phyloP scores from a whole-genome alignment of 352 stramenopile genomes.

The Phytophthora citrophthora region DNA sequence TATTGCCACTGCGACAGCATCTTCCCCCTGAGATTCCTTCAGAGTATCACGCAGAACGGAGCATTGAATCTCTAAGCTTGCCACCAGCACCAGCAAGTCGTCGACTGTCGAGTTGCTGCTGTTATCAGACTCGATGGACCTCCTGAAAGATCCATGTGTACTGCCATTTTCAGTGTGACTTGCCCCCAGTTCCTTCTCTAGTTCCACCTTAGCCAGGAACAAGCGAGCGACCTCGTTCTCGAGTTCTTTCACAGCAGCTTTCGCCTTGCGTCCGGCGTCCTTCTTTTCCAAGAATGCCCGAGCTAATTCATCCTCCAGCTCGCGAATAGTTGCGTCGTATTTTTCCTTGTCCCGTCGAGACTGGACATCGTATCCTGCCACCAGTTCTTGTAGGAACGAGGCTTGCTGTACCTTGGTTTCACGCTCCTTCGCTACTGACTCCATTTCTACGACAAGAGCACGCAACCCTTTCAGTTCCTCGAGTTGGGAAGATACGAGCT shows the following conservation, averaged over 20 bases:
- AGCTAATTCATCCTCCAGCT: conserved; percentile 61
- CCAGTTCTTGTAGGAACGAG: conserved; percentile 33
- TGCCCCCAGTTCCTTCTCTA: conserved; percentile 43
- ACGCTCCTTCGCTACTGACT: conserved; percentile 36
- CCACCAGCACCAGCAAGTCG: conserved; percentile 65
- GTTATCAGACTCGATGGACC: conserved; percentile 16
- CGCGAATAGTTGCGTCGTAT: conserved; percentile 42
- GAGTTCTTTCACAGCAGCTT: conserved; percentile 59
- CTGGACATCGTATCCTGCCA: conserved; percentile 34
- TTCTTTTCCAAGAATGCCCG: conserved; percentile 62
- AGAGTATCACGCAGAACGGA: conserved; percentile 59
- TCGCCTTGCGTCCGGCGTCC: conserved; percentile 54
- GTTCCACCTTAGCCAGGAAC: conserved; percentile 61
- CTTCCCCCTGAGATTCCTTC: conserved; percentile 40
- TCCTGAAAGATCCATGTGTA: conserved; percentile 18
- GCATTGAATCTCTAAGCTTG: conserved; percentile 79
- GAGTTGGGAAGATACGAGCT: conserved; percentile 35
- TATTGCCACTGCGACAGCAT: conserved; percentile 43
- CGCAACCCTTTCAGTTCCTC: conserved; percentile 45
- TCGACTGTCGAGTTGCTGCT: conserved; percentile 42
- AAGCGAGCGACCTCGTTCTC: conserved; percentile 61
- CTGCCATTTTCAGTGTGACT: conserved; percentile 13
- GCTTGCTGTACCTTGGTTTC: conserved; percentile 38
- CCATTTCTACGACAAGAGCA: conserved; percentile 43
- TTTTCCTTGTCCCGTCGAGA: conserved; percentile 41